These are phyloP conservation scores for Aspergillus pseudoglaucus DNA, from an alignment of 2,329 filamentous ascomycete species.

Conservation along the genomic window DNA sequence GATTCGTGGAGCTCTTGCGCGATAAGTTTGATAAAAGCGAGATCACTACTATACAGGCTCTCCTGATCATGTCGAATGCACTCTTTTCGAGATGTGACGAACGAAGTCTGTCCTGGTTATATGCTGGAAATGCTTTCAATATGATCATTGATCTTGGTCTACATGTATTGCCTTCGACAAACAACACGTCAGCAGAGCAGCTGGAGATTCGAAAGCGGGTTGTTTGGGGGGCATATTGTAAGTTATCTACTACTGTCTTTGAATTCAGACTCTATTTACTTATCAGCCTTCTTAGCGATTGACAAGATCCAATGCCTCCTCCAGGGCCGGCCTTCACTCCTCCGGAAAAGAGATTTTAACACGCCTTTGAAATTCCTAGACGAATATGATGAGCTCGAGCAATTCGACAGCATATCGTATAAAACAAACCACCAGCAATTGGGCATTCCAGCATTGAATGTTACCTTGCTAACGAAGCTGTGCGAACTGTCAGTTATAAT, in stretches of 20 bases:
- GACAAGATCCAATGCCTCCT: slow-evolving; percentile 52
- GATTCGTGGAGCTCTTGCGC: slow-evolving; percentile 44
- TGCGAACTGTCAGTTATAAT: slow-evolving; percentile 29
- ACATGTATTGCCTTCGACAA: slow-evolving; percentile 37
- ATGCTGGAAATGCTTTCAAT: slow-evolving; percentile 45
- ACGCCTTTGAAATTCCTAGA: slow-evolving; percentile 39
- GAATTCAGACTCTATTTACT: no score
- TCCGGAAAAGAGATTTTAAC: slow-evolving; percentile 40
- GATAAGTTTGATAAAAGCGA: slow-evolving; percentile 43
- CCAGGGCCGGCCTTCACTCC: slow-evolving; percentile 45
- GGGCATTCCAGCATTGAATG: slow-evolving; percentile 15
- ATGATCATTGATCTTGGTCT: slow-evolving; percentile 49
- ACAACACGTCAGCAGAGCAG: slow-evolving; percentile 40
- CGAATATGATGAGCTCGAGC: slow-evolving; percentile 39
- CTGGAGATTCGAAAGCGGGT: slow-evolving; percentile 41
- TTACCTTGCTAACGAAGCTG: slow-evolving; percentile 22
- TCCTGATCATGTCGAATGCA: slow-evolving; percentile 48
- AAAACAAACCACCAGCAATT: slow-evolving; percentile 1
- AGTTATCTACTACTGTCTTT: slow-evolving; percentile 1
- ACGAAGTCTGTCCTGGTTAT: slow-evolving; percentile 48
- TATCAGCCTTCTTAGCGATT: slow-evolving; percentile 10
- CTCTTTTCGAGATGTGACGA: slow-evolving; percentile 48
- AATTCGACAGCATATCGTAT: slow-evolving; percentile 41
- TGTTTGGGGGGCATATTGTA: slow-evolving; percentile 41
- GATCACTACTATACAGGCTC: slow-evolving; percentile 50